Base-by-base conservation (phyloP, 306 rosid genomes). In the Clitoria ternatea region DNA sequence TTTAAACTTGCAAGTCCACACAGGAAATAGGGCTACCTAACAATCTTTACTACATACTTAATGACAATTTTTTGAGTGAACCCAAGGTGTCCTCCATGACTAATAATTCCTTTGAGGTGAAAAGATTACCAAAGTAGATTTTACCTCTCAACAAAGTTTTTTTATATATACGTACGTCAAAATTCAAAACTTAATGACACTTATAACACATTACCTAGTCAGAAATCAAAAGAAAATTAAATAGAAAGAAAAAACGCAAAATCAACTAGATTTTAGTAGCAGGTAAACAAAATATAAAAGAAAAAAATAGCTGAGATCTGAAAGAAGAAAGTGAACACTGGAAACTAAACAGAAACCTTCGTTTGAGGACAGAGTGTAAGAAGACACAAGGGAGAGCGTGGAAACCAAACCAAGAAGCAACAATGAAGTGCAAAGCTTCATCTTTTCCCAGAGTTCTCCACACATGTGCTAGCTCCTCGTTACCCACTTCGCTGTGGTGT, bases 311-410 rank as follows among this genome's bases (percentile, higher is more conserved):
- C 60, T 79, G 74, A 84, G 97, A 93, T 89, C 96, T 80, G 82
- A 70, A 59, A 44, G 30, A 75, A 75, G 53, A 59, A 59, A 72
- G 26, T 22, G 65, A 78, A 35, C 2, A 7, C 49, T 36, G 12
- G 10, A 65, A 19, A 0, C 20, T 4, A 43, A 70, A 76, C 35
- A 66, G 62, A 19, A 59, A 95, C 99, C 97, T 89, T 95, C 99
- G 18, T 80, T 76, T 36, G 82, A 57, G 66, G 85, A 78, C 47
- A 83, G 73, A 27, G 84, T 72, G 54, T 83, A 81, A 62, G 89
- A 74, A 40, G 70, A 77, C 75, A 72, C 89, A 48, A 81, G 53
- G 74, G 80, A 80, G 70, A 81, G 56, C n/a, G 74, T 79, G 42
- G 49, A 81, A 59, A 87, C 62, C 30, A 89, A 81, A 75, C 70